Evolutionary conservation across 2,329 filamentous ascomycete genomes (phyloP).

Genomic region (Pseudogymnoascus sp.): DNA sequence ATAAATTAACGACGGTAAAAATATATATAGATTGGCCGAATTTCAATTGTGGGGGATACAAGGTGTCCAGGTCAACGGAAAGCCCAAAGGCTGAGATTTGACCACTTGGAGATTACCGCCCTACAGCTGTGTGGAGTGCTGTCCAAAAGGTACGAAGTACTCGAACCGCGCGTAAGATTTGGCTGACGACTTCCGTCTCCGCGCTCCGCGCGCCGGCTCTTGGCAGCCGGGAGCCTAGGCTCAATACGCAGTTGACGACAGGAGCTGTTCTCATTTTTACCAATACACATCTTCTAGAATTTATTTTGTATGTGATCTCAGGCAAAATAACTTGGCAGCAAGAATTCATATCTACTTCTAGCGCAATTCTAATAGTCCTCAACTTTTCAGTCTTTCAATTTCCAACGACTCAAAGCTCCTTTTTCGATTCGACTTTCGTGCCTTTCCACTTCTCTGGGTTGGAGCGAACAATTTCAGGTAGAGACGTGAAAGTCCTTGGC

Average conservation of each 20-base stretch:
- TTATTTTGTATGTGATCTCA: not conserved
- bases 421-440: not conserved
- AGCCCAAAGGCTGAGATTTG: not conserved
- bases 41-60: slow-evolving; percentile 5
- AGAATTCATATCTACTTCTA: not conserved
- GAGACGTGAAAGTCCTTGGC: slow-evolving; percentile 45
- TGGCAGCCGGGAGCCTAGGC: not conserved
- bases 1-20: not conserved
- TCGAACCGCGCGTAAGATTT: slow-evolving; percentile 7
- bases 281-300: not conserved
- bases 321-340: not conserved
- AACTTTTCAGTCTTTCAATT: not conserved
- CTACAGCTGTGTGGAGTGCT: slow-evolving; percentile 2
- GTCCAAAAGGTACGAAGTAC: slow-evolving; percentile 4
- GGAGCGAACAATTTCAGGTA: slow-evolving; percentile 28
- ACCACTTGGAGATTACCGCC: not conserved
- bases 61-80: not conserved
- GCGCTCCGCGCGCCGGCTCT: not conserved
- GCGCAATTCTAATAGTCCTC: not conserved
- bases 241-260: not conserved
- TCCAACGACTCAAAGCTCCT: not conserved
- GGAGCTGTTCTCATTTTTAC: not conserved
- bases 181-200: not conserved
- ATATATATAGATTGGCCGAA: not conserved
- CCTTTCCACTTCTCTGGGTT: not conserved